Percentiles rank a stretch among this genome's conserved stretches.
These are phyloP conservation scores for Diplodia scrobiculata DNA, from an alignment of 2,329 filamentous ascomycete species.

Conservation along the genomic window DNA sequence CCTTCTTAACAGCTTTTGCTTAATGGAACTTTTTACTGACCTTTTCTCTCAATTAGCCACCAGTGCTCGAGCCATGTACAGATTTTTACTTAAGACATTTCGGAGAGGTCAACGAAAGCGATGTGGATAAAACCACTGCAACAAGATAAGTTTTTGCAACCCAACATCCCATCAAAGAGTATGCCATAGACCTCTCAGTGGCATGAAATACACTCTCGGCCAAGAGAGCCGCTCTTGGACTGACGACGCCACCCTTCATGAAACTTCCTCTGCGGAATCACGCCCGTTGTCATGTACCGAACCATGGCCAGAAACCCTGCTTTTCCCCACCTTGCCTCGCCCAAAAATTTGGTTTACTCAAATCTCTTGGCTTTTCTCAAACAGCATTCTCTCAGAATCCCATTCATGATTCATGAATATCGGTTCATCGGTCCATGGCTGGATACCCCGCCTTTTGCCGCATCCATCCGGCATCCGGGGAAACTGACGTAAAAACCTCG, in stretches of 20 bases:
- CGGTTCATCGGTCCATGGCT: background rate
- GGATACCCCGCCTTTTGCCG: constrained; percentile 13
- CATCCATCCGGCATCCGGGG: constrained; percentile 5
- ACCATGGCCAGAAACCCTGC: background rate
- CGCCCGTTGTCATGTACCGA: background rate
- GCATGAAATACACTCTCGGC: background rate
- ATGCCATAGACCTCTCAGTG: too few species aligned
- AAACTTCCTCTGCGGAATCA: too few species aligned
- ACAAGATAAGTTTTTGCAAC: too few species aligned
- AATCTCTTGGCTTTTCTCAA: background rate
- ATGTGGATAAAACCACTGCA: too few species aligned
- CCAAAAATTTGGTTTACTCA: background rate
- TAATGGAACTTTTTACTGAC: too few species aligned
- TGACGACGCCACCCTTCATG: too few species aligned
- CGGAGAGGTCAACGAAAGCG: too few species aligned
- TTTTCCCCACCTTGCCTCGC: background rate
- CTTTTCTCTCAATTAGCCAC: too few species aligned
- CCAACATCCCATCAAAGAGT: too few species aligned
- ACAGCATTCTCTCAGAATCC: background rate
- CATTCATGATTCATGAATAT: background rate
- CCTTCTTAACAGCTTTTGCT: too few species aligned
- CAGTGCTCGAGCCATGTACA: too few species aligned
- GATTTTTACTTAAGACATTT: too few species aligned
- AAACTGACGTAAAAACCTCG: background rate
- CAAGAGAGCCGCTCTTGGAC: background rate